A percentile compares a stretch with the other conserved stretches of the same genome.
phyloP scores from a whole-genome alignment of 177 flowering plant genomes.

The Vitis hybrid region DNA sequence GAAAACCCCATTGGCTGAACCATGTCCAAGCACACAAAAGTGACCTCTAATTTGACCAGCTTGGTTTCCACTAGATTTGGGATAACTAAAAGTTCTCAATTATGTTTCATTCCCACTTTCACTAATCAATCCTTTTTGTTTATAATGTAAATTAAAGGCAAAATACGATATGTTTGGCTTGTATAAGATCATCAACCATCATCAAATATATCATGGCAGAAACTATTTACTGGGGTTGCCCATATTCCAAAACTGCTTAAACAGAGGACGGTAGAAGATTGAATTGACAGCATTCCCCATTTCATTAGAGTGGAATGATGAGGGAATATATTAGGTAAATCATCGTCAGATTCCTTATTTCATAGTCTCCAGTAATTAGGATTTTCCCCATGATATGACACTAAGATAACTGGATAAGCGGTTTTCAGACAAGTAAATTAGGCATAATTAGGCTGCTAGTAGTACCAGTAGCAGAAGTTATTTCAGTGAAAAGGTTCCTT shows the following conservation, averaged over 20 bases:
- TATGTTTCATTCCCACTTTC: conserved; percentile 22
- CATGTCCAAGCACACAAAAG: conserved; percentile 27
- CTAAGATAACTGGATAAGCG: background rate
- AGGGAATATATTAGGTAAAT: no score
- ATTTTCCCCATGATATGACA: background rate
- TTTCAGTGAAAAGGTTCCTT: background rate
- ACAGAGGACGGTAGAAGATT: no score
- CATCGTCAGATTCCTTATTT: no score
- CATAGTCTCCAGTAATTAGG: no score
- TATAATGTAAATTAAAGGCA: background rate
- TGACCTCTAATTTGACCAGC: conserved; percentile 49
- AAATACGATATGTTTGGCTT: background rate
- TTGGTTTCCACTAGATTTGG: conserved; percentile 39
- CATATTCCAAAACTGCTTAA: no score
- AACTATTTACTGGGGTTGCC: background rate
- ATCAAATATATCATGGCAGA: no score
- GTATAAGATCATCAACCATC: background rate
- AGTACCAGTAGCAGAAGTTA: background rate
- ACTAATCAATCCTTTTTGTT: background rate
- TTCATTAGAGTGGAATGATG: no score
- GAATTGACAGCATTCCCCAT: no score
- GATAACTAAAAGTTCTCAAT: conserved; percentile 27
- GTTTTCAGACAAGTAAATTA: background rate
- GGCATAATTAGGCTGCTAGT: background rate
- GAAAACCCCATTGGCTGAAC: conserved; percentile 19